Evolutionary conservation across 805 yeast species (phyloP).

Genomic region (Wickerhamiella dianesei): DNA sequence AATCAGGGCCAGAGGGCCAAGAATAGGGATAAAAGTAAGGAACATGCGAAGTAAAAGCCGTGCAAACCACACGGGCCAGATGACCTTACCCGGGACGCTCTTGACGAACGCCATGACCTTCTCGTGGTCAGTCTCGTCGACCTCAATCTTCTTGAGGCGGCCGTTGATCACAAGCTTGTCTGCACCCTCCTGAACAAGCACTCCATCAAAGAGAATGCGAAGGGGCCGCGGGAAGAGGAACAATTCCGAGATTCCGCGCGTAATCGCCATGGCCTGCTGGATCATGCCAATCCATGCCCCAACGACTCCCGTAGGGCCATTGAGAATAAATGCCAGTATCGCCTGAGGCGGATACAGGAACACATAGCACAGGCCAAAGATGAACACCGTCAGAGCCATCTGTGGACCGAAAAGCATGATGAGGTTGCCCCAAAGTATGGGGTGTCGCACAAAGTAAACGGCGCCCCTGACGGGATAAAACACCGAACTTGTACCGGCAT

Average conservation of each 20-base stretch:
- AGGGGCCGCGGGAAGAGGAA: constrained; percentile 37
- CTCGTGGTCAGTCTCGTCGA: constrained; percentile 25
- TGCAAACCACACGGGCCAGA: constrained; percentile 32
- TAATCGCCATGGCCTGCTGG: constrained; percentile 32
- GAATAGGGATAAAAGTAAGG: constrained; percentile 39
- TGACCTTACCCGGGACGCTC: constrained; percentile 27
- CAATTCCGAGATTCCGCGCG: constrained; percentile 31
- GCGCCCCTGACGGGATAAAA: constrained; percentile 31
- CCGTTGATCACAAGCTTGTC: constrained; percentile 34
- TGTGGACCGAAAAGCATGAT: constrained; percentile 36
- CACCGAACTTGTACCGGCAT: not conserved
- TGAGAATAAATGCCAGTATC: constrained; percentile 29
- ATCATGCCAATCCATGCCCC: constrained; percentile 34
- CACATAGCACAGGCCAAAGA: constrained; percentile 28
- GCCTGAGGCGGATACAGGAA: constrained; percentile 36
- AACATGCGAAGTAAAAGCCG: constrained; percentile 28
- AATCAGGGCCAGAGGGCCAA: constrained; percentile 45
- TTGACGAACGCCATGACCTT: constrained; percentile 25
- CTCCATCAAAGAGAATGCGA: constrained; percentile 35
- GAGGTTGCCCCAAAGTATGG: constrained; percentile 36
- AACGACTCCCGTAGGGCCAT: constrained; percentile 40
- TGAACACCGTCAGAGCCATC: constrained; percentile 27
- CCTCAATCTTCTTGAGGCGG: constrained; percentile 21
- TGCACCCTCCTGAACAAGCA: constrained; percentile 32
- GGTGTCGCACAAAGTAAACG: constrained; percentile 29